A percentile compares a stretch with the other conserved stretches of the same genome.
phyloP scores from a whole-genome alignment of 1,139 yeast species.

The Kluyveromyces marxianus region DNA sequence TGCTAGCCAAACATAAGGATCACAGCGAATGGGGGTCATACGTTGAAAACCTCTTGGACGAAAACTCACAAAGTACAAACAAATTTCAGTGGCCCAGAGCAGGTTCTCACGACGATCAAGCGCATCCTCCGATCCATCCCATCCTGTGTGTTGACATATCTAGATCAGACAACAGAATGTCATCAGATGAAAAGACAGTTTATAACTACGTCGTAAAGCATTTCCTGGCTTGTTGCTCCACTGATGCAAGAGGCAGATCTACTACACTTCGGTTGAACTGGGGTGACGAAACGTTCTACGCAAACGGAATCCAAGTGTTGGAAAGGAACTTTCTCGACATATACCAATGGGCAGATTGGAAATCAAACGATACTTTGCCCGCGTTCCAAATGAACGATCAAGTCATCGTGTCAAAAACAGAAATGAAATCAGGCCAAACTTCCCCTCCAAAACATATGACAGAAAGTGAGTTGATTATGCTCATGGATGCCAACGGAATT shows the following conservation, averaged over 20 bases:
- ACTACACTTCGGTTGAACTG: conserved; percentile 62
- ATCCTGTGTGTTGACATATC: conserved; percentile 31
- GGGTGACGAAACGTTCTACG: conserved; percentile 66
- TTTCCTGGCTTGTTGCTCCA: conserved; percentile 86
- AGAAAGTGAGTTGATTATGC: conserved; percentile 82
- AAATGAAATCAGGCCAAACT: conserved; percentile 67
- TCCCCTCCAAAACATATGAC: conserved; percentile 78
- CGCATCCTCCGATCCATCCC: conserved; percentile 99
- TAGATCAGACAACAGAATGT: conserved; percentile 18
- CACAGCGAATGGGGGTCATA: conserved; percentile 42
- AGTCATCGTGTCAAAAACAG: conserved; percentile 46
- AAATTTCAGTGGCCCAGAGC: conserved; percentile 56
- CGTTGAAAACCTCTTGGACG: conserved; percentile 33
- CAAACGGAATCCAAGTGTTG: conserved; percentile 64
- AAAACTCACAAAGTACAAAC: conserved; percentile 11
- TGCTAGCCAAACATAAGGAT: conserved; percentile 54
- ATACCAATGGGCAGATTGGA: conserved; percentile 77
- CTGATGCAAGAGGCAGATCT: conserved; percentile 75
- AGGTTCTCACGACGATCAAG: conserved; percentile 85
- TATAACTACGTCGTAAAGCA: conserved; percentile 84
- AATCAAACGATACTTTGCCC: conserved; percentile 60
- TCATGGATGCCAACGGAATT: conserved; percentile 96
- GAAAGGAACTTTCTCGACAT: conserved; percentile 75
- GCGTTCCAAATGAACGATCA: conserved; percentile 49
- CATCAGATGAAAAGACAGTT: conserved; percentile 55